Conservation (phyloP, 805 yeast species). For the Wickerhamiella sergipiensis region DNA sequence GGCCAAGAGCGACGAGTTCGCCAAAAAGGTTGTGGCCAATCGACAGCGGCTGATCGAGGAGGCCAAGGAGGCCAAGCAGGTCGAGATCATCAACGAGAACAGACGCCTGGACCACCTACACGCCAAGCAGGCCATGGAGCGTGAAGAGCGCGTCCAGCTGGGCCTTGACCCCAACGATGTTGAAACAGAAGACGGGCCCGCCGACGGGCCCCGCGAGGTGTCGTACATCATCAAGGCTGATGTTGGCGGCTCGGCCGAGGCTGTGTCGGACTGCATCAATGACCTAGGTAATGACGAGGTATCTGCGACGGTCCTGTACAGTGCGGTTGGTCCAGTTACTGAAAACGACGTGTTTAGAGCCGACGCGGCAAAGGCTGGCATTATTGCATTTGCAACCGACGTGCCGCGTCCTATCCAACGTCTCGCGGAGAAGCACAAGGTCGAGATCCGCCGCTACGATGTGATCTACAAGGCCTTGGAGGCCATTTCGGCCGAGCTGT, state of each 20-base stretch:
- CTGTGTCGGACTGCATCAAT: constrained; percentile 67
- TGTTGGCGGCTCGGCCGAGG: constrained; percentile 91
- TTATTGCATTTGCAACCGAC: constrained; percentile 66
- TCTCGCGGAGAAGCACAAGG: constrained; percentile 43
- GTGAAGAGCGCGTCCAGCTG: constrained; percentile 42
- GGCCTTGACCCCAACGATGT: constrained; percentile 37
- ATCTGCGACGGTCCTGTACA: constrained; percentile 47
- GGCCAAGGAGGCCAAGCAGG: constrained; percentile 45
- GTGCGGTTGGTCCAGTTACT: constrained; percentile 67
- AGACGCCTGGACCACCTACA: constrained; percentile 30
- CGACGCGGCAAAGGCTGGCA: constrained; percentile 51
- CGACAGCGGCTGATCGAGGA: constrained; percentile 41
- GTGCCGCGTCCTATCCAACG: constrained; percentile 48
- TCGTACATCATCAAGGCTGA: constrained; percentile 77
- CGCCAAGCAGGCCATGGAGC: constrained; percentile 34
- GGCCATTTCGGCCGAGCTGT: constrained; percentile 55
- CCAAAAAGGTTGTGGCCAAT: constrained; percentile 60
- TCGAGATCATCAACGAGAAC: constrained; percentile 57
- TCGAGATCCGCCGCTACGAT: constrained; percentile 49
- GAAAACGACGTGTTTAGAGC: constrained; percentile 59
- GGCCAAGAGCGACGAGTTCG: constrained; percentile 58
- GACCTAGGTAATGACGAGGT: constrained; percentile 85
- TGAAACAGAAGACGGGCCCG: constrained; percentile 12
- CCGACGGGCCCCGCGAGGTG: constrained; percentile 25
- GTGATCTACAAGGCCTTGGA: constrained; percentile 84